Percentiles rank a stretch among this genome's conserved stretches.
Evolutionary conservation across 2,329 filamentous ascomycete species (phyloP).

Genomic region (Dryadomyces quercus-mongolicae): DNA sequence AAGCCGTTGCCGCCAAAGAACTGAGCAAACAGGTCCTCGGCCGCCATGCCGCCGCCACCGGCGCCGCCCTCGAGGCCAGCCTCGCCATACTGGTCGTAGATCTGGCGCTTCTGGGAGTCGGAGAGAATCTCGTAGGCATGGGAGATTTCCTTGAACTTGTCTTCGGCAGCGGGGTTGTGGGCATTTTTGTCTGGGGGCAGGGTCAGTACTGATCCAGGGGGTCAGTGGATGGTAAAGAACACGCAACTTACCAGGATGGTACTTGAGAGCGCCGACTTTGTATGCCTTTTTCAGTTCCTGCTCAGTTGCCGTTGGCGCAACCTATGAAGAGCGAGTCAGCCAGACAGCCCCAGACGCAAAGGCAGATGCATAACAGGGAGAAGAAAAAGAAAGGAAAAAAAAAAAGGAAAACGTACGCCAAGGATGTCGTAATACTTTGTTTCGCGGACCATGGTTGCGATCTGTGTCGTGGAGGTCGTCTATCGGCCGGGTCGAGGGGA

Average conservation of each 20-base stretch:
- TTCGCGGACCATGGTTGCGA: constrained; percentile 60
- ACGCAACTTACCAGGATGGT: constrained; percentile 67
- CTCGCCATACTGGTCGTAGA: constrained; percentile 98
- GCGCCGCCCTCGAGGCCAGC: constrained; percentile 86
- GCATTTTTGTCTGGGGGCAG: constrained; percentile 92
- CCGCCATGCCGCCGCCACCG: constrained; percentile 73
- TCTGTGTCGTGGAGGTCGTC: neutral
- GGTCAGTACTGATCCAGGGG: too few species aligned
- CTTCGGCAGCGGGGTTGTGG: constrained; percentile 81
- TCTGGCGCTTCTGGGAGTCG: constrained; percentile 76
- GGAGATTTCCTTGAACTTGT: constrained; percentile 97
- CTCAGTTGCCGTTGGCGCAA: constrained; percentile 67
- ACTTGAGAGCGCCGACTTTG: constrained; percentile 71
- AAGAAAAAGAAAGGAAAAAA: neutral
- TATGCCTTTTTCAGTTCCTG: constrained; percentile 85
- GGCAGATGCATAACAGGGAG: too few species aligned
- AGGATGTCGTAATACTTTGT: constrained; percentile 69
- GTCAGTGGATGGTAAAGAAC: too few species aligned
- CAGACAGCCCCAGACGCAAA: too few species aligned
- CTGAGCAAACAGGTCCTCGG: constrained; percentile 91
- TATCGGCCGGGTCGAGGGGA: neutral
- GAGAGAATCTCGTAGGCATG: constrained; percentile 92
- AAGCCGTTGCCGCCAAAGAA: constrained; percentile 77
- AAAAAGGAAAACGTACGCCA: constrained; percentile 43
- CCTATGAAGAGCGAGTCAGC: constrained; percentile 34